Percentiles rank a stretch among this genome's conserved stretches.
phyloP scores from a whole-genome alignment of 1,284 basidiomycete genomes.

The Leucoagaricus sp. region DNA sequence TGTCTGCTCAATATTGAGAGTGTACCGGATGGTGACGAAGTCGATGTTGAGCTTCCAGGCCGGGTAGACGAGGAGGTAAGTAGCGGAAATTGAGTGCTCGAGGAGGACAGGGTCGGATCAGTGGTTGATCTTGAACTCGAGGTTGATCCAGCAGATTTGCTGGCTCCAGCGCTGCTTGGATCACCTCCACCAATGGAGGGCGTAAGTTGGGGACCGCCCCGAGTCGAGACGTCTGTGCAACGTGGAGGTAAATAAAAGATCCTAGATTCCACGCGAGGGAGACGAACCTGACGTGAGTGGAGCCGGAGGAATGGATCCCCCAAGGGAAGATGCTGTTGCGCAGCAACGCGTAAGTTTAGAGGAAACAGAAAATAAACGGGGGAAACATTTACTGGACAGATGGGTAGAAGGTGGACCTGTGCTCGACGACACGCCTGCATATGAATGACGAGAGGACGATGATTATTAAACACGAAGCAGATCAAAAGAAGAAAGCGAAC shows the following conservation, averaged over 20 bases:
- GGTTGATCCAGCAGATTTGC: too few species aligned
- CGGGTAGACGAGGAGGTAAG: neutral
- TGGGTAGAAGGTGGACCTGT: neutral
- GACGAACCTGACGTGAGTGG: constrained; percentile 6
- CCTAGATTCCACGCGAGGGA: too few species aligned
- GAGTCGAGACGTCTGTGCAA: neutral
- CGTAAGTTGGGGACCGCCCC: neutral
- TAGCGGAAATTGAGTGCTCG: neutral
- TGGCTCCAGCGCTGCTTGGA: too few species aligned
- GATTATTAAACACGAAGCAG: too few species aligned
- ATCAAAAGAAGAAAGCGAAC: neutral
- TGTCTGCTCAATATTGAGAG: neutral
- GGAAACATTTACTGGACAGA: constrained; percentile 1
- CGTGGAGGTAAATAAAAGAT: too few species aligned
- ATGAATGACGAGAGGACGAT: neutral
- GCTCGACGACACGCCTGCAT: neutral
- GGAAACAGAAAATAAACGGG: neutral
- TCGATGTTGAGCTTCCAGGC: neutral
- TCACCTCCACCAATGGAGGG: neutral
- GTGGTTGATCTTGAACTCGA: too few species aligned
- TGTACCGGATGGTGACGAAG: neutral
- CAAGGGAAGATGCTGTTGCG: neutral
- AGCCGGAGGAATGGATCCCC: neutral
- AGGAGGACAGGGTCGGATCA: too few species aligned
- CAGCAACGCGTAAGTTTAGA: neutral